A percentile compares a stretch with the other conserved stretches of the same genome.
These are phyloP conservation scores for Tetrapisispora pingtungensis DNA, from an alignment of 805 yeast species.

Conservation along the genomic window DNA sequence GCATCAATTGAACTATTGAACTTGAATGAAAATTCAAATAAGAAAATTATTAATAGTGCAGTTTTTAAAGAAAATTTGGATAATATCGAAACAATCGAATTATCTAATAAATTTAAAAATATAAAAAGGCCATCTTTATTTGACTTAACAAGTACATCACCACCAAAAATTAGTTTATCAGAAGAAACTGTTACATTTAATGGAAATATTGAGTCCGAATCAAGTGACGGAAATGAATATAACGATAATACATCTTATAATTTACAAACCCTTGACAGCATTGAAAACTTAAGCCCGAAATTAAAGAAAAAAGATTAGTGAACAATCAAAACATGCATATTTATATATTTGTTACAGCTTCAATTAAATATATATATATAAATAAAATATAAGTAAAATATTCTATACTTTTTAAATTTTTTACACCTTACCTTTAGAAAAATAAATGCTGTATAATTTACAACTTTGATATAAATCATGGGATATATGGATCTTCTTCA, in stretches of 20 bases:
- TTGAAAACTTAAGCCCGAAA: not conserved
- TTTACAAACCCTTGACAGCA: not conserved
- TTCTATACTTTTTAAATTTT: too few relatives aligned
- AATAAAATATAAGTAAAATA: not conserved
- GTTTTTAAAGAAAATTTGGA: not conserved
- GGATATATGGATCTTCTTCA: conserved; percentile 1
- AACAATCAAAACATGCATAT: not conserved
- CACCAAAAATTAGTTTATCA: conserved; percentile 23
- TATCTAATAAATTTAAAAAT: not conserved
- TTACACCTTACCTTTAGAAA: too few relatives aligned
- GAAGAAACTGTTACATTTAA: conserved; percentile 5
- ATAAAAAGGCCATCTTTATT: not conserved
- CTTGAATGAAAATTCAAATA: not conserved
- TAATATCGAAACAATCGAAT: not conserved
- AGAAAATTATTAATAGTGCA: not conserved
- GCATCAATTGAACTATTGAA: conserved; percentile 9
- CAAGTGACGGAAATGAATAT: not conserved
- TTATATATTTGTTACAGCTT: not conserved
- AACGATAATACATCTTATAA: not conserved
- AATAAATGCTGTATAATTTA: not conserved
- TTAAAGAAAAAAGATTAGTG: not conserved
- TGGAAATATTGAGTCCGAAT: conserved; percentile 2
- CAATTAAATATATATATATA: not conserved
- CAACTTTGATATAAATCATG: not conserved
- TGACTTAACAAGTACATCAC: conserved; percentile 15